Evolutionary conservation across 2,329 filamentous ascomycete species (phyloP).

Genomic region (Penicillium sp.): DNA sequence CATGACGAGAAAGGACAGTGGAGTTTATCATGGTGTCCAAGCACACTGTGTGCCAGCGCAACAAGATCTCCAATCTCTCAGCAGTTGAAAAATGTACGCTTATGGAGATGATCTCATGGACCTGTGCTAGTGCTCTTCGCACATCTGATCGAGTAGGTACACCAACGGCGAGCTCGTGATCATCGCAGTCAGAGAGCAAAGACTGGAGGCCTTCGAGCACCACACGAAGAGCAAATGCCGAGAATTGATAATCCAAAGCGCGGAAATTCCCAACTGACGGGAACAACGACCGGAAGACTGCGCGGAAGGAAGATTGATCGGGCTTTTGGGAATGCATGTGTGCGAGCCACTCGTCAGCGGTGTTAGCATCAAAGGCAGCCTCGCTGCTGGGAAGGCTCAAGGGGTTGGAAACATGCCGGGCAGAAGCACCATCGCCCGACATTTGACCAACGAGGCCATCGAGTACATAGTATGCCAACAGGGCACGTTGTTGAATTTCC

Average conservation of each 20-base stretch:
- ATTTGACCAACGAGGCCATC: constrained; percentile 48
- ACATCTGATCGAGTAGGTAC: constrained; percentile 42
- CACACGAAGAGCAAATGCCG: constrained; percentile 44
- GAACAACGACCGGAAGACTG: constrained; percentile 44
- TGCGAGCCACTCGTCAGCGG: constrained; percentile 42
- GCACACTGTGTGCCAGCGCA: constrained; percentile 48
- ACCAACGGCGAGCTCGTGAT: constrained; percentile 40
- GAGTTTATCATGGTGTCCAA: constrained; percentile 45
- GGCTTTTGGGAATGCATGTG: constrained; percentile 33
- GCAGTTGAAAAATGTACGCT: constrained; percentile 36
- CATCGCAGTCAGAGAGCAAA: constrained; percentile 42
- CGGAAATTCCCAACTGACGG: constrained; percentile 31
- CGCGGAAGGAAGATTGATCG: constrained; percentile 39
- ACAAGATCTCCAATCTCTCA: constrained; percentile 42
- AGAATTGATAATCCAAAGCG: constrained; percentile 34
- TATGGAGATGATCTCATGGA: constrained; percentile 40
- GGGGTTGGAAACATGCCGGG: constrained; percentile 44
- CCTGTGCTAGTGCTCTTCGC: constrained; percentile 38
- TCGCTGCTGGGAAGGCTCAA: constrained; percentile 43
- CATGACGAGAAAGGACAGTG: constrained; percentile 38
- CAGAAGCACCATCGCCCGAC: constrained; percentile 43
- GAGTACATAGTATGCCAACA: constrained; percentile 47
- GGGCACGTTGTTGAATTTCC: constrained; percentile 46
- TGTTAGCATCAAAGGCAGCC: constrained; percentile 41
- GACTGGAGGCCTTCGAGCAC: constrained; percentile 47